Evolutionary conservation across 768 basidiomycete species (phyloP).

Genomic region (Mycena galericulata): DNA sequence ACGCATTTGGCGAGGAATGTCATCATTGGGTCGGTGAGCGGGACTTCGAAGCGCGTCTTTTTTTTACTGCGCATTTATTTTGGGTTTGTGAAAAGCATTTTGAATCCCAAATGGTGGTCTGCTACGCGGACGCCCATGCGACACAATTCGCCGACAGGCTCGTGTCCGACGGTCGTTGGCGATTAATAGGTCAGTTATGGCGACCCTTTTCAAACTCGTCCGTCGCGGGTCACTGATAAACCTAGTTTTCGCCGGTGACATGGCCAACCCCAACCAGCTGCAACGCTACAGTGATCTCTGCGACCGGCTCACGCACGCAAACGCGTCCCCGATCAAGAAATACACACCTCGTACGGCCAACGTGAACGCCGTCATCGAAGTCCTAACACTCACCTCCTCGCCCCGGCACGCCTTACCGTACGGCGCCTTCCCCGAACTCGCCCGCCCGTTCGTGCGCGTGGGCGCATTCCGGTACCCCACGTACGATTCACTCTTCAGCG

Average conservation of each 20-base stretch:
- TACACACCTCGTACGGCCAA: constrained; percentile 25
- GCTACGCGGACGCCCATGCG: constrained; percentile 32
- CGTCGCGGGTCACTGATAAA: neutral
- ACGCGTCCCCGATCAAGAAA: constrained; percentile 26
- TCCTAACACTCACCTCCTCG: constrained; percentile 30
- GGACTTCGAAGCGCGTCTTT: neutral
- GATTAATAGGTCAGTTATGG: constrained; percentile 21
- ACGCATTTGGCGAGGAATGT: constrained; percentile 15
- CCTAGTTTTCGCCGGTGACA: constrained; percentile 28
- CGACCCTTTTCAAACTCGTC: too few species aligned
- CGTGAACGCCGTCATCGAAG: constrained; percentile 27
- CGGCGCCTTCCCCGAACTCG: constrained; percentile 25
- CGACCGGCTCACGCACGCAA: constrained; percentile 3
- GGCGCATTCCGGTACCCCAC: constrained; percentile 24
- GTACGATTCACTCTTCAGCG: constrained; percentile 34
- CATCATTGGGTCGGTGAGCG: constrained; percentile 29
- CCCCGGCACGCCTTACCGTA: constrained; percentile 17
- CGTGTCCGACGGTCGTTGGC: constrained; percentile 32
- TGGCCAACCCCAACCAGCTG: constrained; percentile 11
- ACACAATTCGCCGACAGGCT: constrained; percentile 28
- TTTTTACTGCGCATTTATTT: too few species aligned
- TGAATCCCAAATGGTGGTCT: constrained; percentile 32
- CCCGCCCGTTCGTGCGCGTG: constrained; percentile 24
- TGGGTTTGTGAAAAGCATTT: constrained; percentile 26
- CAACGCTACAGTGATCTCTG: constrained; percentile 27